Conservation (phyloP, 768 basidiomycete genomes). For the Rhodotorula babjevae region DNA sequence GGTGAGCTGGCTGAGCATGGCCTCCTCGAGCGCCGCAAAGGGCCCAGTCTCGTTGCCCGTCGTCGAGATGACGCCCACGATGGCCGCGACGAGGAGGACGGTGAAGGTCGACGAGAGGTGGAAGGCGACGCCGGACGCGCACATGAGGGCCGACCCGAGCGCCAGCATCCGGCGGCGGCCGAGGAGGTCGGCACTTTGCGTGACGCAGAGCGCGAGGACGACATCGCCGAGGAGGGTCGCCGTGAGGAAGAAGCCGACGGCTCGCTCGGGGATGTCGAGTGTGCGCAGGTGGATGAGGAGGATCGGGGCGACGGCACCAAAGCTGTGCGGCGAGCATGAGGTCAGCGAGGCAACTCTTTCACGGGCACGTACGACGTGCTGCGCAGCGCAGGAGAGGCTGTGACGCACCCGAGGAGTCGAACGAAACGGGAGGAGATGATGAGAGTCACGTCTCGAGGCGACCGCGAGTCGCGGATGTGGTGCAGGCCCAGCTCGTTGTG, state of each 20-base stretch:
- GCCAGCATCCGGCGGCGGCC: constrained; percentile 42
- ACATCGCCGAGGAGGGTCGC: constrained; percentile 40
- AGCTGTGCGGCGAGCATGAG: constrained; percentile 27
- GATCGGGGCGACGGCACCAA: constrained; percentile 37
- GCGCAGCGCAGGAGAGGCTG: constrained; percentile 12
- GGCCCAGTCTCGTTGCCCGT: constrained; percentile 31
- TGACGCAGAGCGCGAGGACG: constrained; percentile 40
- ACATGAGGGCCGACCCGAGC: constrained; percentile 42
- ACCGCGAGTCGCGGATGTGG: constrained; percentile 12
- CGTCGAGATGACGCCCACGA: constrained; percentile 29
- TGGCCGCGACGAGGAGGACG: constrained; percentile 23
- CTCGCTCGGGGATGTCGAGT: constrained; percentile 41
- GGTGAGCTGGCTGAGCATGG: constrained; percentile 18
- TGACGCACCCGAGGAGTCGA: constrained; percentile 18
- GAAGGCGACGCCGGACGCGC: constrained; percentile 37
- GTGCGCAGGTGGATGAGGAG: constrained; percentile 25
- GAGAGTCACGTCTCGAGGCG: constrained; percentile 1
- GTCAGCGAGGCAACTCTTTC: too few species aligned
- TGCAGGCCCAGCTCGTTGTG: constrained; percentile 13
- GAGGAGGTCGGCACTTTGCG: constrained; percentile 42
- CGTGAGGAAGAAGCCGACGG: constrained; percentile 45
- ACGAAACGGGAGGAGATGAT: constrained; percentile 11
- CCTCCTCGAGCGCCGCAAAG: constrained; percentile 28
- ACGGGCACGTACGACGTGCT: too few species aligned
- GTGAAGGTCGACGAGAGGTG: constrained; percentile 1